Evolutionary conservation across 306 rosid species (phyloP).

Genomic region (Prunus mongolica): DNA sequence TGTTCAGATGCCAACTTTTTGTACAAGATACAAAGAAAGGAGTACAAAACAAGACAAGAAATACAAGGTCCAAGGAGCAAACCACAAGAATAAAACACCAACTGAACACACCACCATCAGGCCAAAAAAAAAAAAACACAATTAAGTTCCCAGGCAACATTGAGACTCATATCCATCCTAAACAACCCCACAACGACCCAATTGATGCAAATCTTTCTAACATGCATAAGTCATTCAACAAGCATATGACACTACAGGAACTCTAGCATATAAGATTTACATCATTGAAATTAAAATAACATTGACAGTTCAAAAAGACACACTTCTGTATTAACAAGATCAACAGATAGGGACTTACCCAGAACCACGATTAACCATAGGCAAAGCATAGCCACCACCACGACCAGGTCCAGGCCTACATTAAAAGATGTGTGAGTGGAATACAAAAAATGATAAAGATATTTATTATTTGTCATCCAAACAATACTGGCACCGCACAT

Average conservation of each 20-base stretch:
- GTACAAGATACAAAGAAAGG: background rate
- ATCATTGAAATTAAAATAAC: background rate
- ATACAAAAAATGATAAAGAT: background rate
- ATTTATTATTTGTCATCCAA: background rate
- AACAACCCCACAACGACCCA: background rate
- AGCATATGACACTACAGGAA: background rate
- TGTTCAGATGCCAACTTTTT: too few relatives aligned
- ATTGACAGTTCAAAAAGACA: background rate
- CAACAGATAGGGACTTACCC: constrained; percentile 45
- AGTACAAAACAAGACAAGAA: background rate
- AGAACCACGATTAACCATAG: constrained; percentile 43
- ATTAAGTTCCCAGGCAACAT: background rate
- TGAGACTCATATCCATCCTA: background rate
- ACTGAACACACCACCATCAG: background rate
- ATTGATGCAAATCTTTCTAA: background rate
- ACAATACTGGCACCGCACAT: background rate
- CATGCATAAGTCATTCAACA: background rate
- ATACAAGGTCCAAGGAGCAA: background rate
- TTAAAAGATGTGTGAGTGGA: constrained; percentile 15
- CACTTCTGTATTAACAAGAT: background rate
- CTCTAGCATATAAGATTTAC: background rate
- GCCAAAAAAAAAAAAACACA: background rate
- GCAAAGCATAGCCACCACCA: constrained; percentile 40
- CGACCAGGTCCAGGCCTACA: constrained; percentile 64
- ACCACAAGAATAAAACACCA: background rate